A percentile compares a stretch with the other conserved stretches of the same genome.
phyloP scores from a whole-genome alignment of 768 basidiomycete species.

The Xerocomellus dryophilus region DNA sequence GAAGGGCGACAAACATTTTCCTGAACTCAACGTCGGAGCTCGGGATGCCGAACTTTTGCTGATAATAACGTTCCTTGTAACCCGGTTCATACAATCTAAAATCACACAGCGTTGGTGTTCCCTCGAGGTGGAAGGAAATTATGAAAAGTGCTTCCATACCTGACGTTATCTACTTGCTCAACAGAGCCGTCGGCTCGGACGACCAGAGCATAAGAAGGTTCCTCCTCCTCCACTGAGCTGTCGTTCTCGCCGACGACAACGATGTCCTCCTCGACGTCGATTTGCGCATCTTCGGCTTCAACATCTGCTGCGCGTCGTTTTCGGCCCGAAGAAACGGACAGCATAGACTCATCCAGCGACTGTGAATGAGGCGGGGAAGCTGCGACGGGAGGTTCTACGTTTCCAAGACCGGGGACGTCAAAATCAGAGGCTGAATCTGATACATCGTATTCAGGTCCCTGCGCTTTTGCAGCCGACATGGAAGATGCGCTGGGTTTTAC shows the following conservation, averaged over 20 bases:
- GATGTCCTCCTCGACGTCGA: conserved; percentile 26
- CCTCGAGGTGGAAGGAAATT: neutral
- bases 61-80: conserved; percentile 93
- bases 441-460: conserved; percentile 25
- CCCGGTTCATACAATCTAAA: conserved; percentile 92
- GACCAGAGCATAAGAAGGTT: conserved; percentile 57
- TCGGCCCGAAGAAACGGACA: conserved; percentile 24
- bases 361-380: conserved; percentile 12
- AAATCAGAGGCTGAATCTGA: conserved; percentile 33
- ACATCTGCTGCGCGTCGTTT: conserved; percentile 48
- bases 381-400: conserved; percentile 20
- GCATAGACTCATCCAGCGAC: conserved; percentile 20
- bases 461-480: conserved; percentile 32
- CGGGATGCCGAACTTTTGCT: conserved; percentile 84
- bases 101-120: conserved; percentile 1
- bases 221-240: conserved; percentile 46
- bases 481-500: conserved; percentile 36
- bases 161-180: conserved; percentile 89
- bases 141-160: conserved; percentile 48
- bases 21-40: conserved; percentile 68
- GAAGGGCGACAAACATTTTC: conserved; percentile 53
- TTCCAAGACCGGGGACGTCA: conserved; percentile 35
- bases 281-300: conserved; percentile 40
- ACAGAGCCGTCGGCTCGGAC: conserved; percentile 91
- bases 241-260: conserved; percentile 36